These are phyloP conservation scores for Globisporangium middletonii DNA, from an alignment of 352 stramenopile genomes.

Conservation along the genomic window DNA sequence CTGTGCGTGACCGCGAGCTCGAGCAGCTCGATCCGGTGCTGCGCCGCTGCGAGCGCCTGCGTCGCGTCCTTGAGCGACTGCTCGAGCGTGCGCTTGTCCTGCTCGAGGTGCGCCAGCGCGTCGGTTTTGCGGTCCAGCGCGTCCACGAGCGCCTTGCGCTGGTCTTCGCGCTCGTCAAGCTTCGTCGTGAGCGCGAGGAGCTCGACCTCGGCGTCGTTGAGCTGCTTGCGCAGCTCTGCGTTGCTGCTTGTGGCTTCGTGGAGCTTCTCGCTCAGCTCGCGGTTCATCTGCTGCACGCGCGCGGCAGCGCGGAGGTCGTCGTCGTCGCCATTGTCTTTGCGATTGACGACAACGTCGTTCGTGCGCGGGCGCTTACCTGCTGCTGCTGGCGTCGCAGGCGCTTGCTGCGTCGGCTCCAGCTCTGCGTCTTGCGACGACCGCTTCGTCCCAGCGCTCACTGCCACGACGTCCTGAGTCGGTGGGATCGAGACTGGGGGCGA, in stretches of 20 bases:
- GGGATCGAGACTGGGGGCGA: not conserved
- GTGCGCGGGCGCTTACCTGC: not conserved
- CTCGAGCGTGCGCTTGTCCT: slow-evolving; percentile 3
- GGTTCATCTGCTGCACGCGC: slow-evolving; percentile 6
- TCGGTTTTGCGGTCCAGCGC: slow-evolving; percentile 6
- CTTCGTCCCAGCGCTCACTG: not conserved
- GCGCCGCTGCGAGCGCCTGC: not conserved
- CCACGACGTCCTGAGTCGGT: not conserved
- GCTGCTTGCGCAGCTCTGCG: slow-evolving; percentile 1
- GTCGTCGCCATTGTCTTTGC: not conserved
- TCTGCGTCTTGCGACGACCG: not conserved
- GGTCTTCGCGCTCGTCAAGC: slow-evolving; percentile 1
- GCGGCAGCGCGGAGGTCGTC: not conserved
- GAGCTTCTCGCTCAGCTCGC: slow-evolving; percentile 1
- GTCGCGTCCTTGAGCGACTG: not conserved
- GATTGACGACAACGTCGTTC: not conserved
- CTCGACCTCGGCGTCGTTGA: slow-evolving; percentile 7
- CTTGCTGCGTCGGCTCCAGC: not conserved
- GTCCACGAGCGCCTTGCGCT: slow-evolving; percentile 4
- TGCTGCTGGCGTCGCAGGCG: not conserved
- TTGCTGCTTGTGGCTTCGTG: not conserved
- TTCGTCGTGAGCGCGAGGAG: slow-evolving; percentile 3
- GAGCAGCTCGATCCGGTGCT: not conserved
- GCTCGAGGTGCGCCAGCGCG: slow-evolving; percentile 4
- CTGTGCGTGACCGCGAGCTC: not conserved